Conservation (phyloP, 1,139 yeast species). For the Yamadazyma taylorii region DNA sequence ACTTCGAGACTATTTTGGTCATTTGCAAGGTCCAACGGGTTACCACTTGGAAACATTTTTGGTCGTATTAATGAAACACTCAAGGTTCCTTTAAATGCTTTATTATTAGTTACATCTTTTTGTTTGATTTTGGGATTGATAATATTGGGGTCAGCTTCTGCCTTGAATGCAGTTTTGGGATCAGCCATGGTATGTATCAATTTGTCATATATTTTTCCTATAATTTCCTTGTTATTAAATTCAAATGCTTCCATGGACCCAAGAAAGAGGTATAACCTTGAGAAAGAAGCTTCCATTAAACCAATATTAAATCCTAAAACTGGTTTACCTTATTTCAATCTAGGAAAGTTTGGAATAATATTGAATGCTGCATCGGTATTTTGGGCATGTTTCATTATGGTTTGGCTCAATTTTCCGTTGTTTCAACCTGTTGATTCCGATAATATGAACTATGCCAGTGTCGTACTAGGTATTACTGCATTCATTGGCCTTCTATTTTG, state of each 20-base stretch:
- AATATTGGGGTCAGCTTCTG: conserved; percentile 26
- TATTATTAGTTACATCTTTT: conserved; percentile 19
- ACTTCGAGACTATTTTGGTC: conserved; percentile 31
- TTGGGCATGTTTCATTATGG: conserved; percentile 30
- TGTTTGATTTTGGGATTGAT: conserved; percentile 23
- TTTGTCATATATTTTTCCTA: conserved; percentile 30
- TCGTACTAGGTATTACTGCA: conserved; percentile 33
- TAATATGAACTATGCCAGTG: conserved; percentile 40
- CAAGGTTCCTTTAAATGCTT: conserved; percentile 27
- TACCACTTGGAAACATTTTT: conserved; percentile 26
- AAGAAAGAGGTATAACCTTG: conserved; percentile 11
- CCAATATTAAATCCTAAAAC: conserved; percentile 16
- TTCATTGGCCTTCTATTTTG: conserved; percentile 28
- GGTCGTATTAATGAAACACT: conserved; percentile 20
- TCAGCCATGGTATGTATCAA: conserved; percentile 31
- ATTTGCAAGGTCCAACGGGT: conserved; percentile 28
- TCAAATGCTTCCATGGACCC: conserved; percentile 19
- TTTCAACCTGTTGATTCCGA: conserved; percentile 29
- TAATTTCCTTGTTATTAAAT: conserved; percentile 22
- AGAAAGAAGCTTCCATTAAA: conserved; percentile 11
- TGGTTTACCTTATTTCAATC: conserved; percentile 22
- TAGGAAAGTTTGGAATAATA: conserved; percentile 28
- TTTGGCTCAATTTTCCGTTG: conserved; percentile 31
- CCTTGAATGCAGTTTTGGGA: conserved; percentile 29
- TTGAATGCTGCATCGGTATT: conserved; percentile 26